These are phyloP conservation scores for Backusella parvicylindrica DNA, from an alignment of 192 early-diverging fungal species.

Conservation along the genomic window DNA sequence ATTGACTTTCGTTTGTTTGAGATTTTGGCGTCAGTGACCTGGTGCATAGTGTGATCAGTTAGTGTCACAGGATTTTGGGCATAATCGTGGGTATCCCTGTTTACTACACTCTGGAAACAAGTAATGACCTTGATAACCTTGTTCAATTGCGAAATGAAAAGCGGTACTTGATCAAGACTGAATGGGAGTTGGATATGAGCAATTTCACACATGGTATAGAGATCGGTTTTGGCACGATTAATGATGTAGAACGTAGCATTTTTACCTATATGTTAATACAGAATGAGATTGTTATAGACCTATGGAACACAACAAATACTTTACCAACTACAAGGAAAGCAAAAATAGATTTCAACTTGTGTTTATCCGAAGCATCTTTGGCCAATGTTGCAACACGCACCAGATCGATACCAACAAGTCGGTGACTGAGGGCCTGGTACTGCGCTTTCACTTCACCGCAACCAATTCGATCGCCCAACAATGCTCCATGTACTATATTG, in stretches of 20 bases:
- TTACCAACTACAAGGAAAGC: slow-evolving; percentile 9
- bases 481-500: slow-evolving; percentile 4
- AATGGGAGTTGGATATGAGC: slow-evolving; percentile 9
- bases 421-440: slow-evolving; percentile 6
- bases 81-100: slow-evolving; percentile 1
- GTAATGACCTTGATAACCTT: slow-evolving; percentile 1
- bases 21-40: too few relatives aligned
- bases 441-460: slow-evolving; percentile 13
- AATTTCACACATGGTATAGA: slow-evolving; percentile 4
- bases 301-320: slow-evolving; percentile 8
- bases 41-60: slow-evolving; percentile 1
- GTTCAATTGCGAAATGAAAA: slow-evolving; percentile 10
- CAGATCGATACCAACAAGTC: slow-evolving; percentile 1
- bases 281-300: not conserved
- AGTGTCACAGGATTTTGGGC: not conserved
- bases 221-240: not conserved
- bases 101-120: slow-evolving; percentile 10
- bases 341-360: slow-evolving; percentile 6
- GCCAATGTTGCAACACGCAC: slow-evolving; percentile 11
- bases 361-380: slow-evolving; percentile 16
- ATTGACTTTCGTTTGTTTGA: too few relatives aligned
- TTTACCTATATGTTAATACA: slow-evolving; percentile 9
- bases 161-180: slow-evolving; percentile 5
- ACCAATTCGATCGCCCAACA: slow-evolving; percentile 11
- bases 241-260: slow-evolving; percentile 2